phyloP scores from a whole-genome alignment of 768 basidiomycete species.

The Tylopilus rubrobrunneus region DNA sequence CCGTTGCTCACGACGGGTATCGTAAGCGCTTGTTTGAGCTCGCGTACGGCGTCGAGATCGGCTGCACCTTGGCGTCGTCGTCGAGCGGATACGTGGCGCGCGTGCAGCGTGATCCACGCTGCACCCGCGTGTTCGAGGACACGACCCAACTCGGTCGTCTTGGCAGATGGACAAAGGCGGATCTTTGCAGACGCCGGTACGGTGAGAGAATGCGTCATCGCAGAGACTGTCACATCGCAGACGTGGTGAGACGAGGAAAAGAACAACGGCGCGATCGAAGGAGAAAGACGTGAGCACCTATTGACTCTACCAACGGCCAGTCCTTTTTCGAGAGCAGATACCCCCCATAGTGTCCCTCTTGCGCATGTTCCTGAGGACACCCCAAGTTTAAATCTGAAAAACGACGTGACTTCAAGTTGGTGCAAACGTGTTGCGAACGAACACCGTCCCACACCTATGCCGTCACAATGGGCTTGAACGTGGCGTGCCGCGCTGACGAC shows the following conservation, averaged over 20 bases:
- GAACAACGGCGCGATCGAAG: background rate
- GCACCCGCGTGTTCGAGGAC: slow-evolving; percentile 62
- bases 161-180: slow-evolving; percentile 48
- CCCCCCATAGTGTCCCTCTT: slow-evolving; percentile 65
- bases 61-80: slow-evolving; percentile 71
- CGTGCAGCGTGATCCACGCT: slow-evolving; percentile 71
- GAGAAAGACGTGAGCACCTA: slow-evolving; percentile 43
- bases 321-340: slow-evolving; percentile 73
- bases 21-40: slow-evolving; percentile 45
- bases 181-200: slow-evolving; percentile 68
- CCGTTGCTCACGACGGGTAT: slow-evolving; percentile 76
- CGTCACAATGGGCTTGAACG: slow-evolving; percentile 60
- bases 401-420: no score
- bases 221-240: slow-evolving; percentile 44
- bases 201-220: slow-evolving; percentile 57
- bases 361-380: slow-evolving; percentile 71
- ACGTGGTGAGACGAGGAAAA: background rate
- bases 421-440: no score
- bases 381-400: slow-evolving; percentile 74
- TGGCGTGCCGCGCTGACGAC: slow-evolving; percentile 59
- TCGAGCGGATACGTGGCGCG: slow-evolving; percentile 65
- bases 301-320: slow-evolving; percentile 62
- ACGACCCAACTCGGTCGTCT: slow-evolving; percentile 54
- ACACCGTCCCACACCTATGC: slow-evolving; percentile 49
- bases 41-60: slow-evolving; percentile 56